Conservation (phyloP, 164 flowering plant species). For the Euptelea pleiosperma region DNA sequence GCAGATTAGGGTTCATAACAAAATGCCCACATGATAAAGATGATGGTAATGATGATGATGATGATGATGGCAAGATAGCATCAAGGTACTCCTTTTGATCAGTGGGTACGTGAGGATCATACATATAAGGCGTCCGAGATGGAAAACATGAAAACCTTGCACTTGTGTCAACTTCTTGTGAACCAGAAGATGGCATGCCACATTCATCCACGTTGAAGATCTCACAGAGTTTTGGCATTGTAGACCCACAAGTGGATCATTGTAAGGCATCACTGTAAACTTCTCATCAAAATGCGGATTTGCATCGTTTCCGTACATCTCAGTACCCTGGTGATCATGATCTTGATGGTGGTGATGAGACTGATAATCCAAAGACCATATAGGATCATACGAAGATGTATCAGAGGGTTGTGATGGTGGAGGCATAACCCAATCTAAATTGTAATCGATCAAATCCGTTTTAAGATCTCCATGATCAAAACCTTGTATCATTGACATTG, state of each 20-base stretch:
- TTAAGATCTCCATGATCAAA: constrained; percentile 22
- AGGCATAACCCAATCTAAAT: constrained; percentile 14
- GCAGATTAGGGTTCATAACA: constrained; percentile 32
- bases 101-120: constrained; percentile 8
- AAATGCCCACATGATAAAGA: constrained; percentile 27
- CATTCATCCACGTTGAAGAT: constrained; percentile 19
- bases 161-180: constrained; percentile 22
- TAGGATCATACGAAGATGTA: constrained; percentile 15
- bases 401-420: constrained; percentile 12
- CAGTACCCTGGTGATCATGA: not conserved
- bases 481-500: constrained; percentile 19
- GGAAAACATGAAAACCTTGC: constrained; percentile 17
- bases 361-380: constrained; percentile 22
- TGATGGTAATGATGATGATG: constrained; percentile 30
- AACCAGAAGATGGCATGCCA: constrained; percentile 11
- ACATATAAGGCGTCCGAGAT: constrained; percentile 11
- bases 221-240: constrained; percentile 30
- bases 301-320: constrained; percentile 2
- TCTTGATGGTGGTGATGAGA: constrained; percentile 13
- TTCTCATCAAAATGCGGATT: constrained; percentile 6
- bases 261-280: constrained; percentile 2
- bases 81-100: constrained; percentile 32
- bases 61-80: constrained; percentile 27
- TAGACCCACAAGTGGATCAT: constrained; percentile 11
- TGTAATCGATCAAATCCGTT: constrained; percentile 10